Evolutionary conservation across 306 rosid species (phyloP), one percentile per base, ranked within the genome.

Genomic region (Dalbergia cochinchinensis): DNA sequence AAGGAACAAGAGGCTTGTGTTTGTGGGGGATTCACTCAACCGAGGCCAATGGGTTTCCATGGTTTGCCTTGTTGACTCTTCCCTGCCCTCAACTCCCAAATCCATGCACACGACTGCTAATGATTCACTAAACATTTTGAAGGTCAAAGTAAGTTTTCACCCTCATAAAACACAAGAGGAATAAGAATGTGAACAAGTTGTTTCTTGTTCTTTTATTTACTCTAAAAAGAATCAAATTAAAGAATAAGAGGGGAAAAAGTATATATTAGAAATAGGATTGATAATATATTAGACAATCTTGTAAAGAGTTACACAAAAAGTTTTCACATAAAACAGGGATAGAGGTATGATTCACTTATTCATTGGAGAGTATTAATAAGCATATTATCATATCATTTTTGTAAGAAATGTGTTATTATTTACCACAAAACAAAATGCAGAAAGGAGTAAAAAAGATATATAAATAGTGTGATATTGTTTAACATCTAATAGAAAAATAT

Each of bases 21-120:
- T 88, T 75, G 98, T 91, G 42, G 98, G 99, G 50, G 99, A 95
- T 82, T 95, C 99, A 11, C 86, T 95, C 71, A 92, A 86, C 62
- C 86, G 98, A 82, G 97, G 97, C 55, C 97, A 92, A 85, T 95
- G 99, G 99, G 91, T 91, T 80, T 95, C 99, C 8, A 90, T 95
- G 97, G 90, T 92, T 57, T 94, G 99, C 72, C 90, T 94, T 60
- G 73, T 91, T 7, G 91, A 90, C 18, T 86, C 92, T 20, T 69
- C 61, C 4, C 11, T 90, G 11, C 81, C 89, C 15, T 54, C 84
- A 31, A 16, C 69, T 5, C 80, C 85, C 81, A 91, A 90, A 79
- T 81, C 94, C 86, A 87, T 95, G 90, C 87, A 70, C 37, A 77
- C 80, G 66, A 83, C 73, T 67, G 97, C 83, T 75, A 89, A 90